phyloP scores from a whole-genome alignment of 192 early-diverging fungal species.

The Backusella liffmaniae region DNA sequence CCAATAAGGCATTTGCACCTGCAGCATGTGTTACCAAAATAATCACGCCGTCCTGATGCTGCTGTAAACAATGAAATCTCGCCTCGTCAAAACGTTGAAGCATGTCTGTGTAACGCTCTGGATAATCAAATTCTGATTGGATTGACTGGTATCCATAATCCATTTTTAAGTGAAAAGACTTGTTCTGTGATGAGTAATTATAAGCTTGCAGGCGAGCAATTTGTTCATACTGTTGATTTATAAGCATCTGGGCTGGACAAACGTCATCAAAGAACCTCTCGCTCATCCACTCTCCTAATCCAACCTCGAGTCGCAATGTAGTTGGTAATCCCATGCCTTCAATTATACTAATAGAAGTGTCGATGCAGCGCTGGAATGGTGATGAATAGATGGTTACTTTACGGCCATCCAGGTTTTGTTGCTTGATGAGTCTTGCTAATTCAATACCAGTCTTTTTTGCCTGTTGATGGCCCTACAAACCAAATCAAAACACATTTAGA shows the following conservation, averaged over 20 bases:
- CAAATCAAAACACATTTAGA: not conserved
- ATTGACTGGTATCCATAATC: constrained; percentile 20
- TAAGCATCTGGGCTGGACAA: constrained; percentile 22
- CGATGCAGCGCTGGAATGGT: constrained; percentile 40
- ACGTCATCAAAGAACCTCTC: constrained; percentile 36
- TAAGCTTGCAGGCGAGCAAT: constrained; percentile 27
- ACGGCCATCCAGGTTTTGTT: constrained; percentile 15
- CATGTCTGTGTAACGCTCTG: constrained; percentile 33
- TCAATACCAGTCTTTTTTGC: constrained; percentile 31
- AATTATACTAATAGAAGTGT: constrained; percentile 30
- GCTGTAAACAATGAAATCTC: constrained; percentile 9
- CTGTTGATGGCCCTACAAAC: constrained; percentile 27
- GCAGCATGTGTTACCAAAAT: constrained; percentile 34
- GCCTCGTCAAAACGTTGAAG: constrained; percentile 28
- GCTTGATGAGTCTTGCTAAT: constrained; percentile 15
- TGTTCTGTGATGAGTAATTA: constrained; percentile 2
- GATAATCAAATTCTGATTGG: constrained; percentile 28
- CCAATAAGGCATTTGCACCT: constrained; percentile 38
- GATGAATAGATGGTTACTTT: constrained; percentile 33
- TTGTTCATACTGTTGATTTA: constrained; percentile 25
- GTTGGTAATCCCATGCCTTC: constrained; percentile 19
- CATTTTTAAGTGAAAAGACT: constrained; percentile 11
- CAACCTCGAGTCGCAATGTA: constrained; percentile 30
- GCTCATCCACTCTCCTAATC: constrained; percentile 39
- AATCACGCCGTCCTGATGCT: constrained; percentile 8